These are phyloP conservation scores for Macadamia integrifolia DNA, from an alignment of 164 flowering plant species.

Conservation along the genomic window DNA sequence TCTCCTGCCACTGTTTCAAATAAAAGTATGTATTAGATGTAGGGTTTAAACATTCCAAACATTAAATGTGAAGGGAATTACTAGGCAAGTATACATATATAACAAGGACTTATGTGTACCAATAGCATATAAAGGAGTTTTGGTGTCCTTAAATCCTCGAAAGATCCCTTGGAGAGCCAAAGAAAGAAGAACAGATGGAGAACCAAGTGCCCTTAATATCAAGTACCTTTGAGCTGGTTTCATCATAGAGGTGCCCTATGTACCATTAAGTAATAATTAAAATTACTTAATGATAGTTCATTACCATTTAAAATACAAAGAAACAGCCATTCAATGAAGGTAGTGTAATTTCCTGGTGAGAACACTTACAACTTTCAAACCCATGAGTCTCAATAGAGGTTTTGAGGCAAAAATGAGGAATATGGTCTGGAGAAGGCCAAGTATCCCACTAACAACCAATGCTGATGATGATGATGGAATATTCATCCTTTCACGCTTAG, in stretches of 20 bases:
- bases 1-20: conserved; percentile 64
- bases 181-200: conserved; percentile 64
- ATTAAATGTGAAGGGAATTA: no score
- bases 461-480: conserved; percentile 72
- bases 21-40: background rate
- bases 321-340: no score
- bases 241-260: no score
- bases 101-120: conserved; percentile 19
- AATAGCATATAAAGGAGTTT: conserved; percentile 57
- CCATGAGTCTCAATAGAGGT: conserved; percentile 51
- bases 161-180: conserved; percentile 63
- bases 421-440: conserved; percentile 53
- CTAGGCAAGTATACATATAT: no score
- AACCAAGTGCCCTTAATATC: conserved; percentile 51
- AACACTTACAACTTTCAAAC: conserved; percentile 51
- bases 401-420: conserved; percentile 49
- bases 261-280: no score
- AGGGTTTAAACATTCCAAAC: no score
- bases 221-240: conserved; percentile 21
- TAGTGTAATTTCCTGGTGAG: background rate
- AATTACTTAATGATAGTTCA: background rate
- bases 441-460: conserved; percentile 43
- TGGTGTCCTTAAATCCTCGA: conserved; percentile 60
- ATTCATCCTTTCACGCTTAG: conserved; percentile 25
- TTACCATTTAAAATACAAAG: background rate